Evolutionary conservation across 495 filamentous ascomycete genomes (phyloP).

Genomic region (Xylona heveae): DNA sequence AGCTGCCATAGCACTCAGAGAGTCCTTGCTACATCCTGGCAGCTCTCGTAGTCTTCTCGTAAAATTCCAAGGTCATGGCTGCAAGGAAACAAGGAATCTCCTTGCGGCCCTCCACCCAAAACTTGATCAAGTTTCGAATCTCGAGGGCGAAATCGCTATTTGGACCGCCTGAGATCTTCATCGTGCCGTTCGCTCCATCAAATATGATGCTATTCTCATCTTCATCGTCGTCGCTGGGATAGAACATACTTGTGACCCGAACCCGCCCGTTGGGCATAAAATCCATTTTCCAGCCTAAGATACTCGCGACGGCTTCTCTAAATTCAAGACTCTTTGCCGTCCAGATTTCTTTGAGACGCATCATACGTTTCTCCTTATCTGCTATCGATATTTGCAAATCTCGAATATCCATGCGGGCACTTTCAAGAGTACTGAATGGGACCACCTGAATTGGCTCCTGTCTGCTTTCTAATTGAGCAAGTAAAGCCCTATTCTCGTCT

Average conservation of each 20-base stretch:
- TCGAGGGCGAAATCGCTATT: slow-evolving; percentile 66
- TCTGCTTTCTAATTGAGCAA: slow-evolving; percentile 45
- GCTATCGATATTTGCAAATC: slow-evolving; percentile 53
- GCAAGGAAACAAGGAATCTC: slow-evolving; percentile 87
- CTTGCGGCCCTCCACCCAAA: slow-evolving; percentile 82
- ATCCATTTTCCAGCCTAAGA: slow-evolving; percentile 81
- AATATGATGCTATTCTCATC: slow-evolving; percentile 86
- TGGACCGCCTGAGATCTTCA: slow-evolving; percentile 89
- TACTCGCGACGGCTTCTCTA: slow-evolving; percentile 70
- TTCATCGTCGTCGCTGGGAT: slow-evolving; percentile 23
- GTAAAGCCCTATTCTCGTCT: slow-evolving; percentile 65
- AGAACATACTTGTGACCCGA: slow-evolving; percentile 60
- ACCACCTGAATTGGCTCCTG: slow-evolving; percentile 27
- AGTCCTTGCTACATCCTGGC: slow-evolving; percentile 15
- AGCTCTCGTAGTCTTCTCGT: slow-evolving; percentile 52
- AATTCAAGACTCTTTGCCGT: slow-evolving; percentile 74
- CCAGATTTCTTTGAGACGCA: slow-evolving; percentile 79
- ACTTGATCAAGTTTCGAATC: slow-evolving; percentile 64
- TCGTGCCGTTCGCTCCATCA: slow-evolving; percentile 87
- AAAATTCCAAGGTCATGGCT: slow-evolving; percentile 76
- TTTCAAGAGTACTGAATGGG: slow-evolving; percentile 57
- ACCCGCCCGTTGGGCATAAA: slow-evolving; percentile 89
- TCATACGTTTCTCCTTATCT: slow-evolving; percentile 64
- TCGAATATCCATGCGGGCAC: slow-evolving; percentile 44
- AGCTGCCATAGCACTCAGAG: slow-evolving; percentile 6